phyloP scores from a whole-genome alignment of 768 basidiomycete species.

The Saitozyma podzolica region DNA sequence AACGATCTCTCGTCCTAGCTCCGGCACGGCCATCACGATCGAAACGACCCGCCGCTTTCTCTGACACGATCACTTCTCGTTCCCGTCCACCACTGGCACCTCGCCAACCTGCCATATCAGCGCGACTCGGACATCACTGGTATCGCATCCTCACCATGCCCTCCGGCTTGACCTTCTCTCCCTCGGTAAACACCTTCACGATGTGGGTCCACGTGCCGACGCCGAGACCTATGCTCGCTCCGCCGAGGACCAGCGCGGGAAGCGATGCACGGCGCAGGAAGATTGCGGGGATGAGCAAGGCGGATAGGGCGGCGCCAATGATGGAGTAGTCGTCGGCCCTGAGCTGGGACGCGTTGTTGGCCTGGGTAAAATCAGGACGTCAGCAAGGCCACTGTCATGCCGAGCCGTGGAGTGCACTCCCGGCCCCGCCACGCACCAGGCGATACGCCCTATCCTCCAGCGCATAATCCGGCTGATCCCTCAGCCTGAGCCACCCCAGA shows the following conservation, averaged over 20 bases:
- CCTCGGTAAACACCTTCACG: slow-evolving; percentile 27
- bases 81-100: slow-evolving; percentile 33
- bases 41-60: background rate
- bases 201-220: slow-evolving; percentile 41
- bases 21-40: background rate
- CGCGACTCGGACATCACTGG: background rate
- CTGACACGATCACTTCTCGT: slow-evolving; percentile 18
- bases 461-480: slow-evolving; percentile 30
- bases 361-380: slow-evolving; percentile 8
- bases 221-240: slow-evolving; percentile 46
- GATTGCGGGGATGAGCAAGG: slow-evolving; percentile 42
- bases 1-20: background rate
- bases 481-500: slow-evolving; percentile 28
- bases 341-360: slow-evolving; percentile 32
- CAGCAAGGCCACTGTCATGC: background rate
- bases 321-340: slow-evolving; percentile 48
- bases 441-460: slow-evolving; percentile 30
- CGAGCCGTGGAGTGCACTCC: background rate
- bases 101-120: slow-evolving; percentile 31
- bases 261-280: slow-evolving; percentile 47
- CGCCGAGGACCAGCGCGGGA: slow-evolving; percentile 37
- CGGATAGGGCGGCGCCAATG: slow-evolving; percentile 42
- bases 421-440: slow-evolving; percentile 32
- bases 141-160: slow-evolving; percentile 36
- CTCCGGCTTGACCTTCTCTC: slow-evolving; percentile 40